Base-by-base conservation (phyloP, 73 alveolate species). In the Durusdinium trenchii region DNA sequence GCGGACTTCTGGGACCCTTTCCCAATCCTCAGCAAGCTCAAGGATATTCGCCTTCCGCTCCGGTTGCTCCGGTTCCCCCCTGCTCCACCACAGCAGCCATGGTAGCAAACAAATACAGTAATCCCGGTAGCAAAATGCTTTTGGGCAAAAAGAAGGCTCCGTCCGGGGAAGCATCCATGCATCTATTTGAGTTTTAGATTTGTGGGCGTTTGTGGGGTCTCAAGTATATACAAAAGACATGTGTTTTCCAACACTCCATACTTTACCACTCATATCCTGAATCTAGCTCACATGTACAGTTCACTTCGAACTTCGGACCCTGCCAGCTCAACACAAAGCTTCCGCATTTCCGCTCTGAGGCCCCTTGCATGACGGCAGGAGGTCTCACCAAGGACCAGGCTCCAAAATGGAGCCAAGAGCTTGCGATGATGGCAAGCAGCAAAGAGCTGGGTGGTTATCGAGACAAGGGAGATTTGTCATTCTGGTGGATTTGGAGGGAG, bases 351-450 rank as follows among this genome's bases (percentile, higher is more conserved):
- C 85, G 28, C 54, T 73, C 85, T 73, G 85, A 73, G 85, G 85
- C 35, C 85, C 85, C 85, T 73, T 48, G 52, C 85, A 73, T 73
- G n/a, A n/a, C n/a, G n/a, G n/a, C 54, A 12, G 52, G 85, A 1
- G 6, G 30, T 51, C 54, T 16, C 52, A 38, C 42, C 51, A 35
- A 12, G 54, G 28, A 7, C 54, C 38, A 38, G 85, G 85, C n/a
- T n/a, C 51, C 14, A 38, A 73, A 57, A 23, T 57, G 69, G 42
- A 73, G 42, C n/a, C 28, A 73, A 36, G 28, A 18, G 85, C 54
- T 48, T 51, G 46, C 42, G 54, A 16, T 73, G 85, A 12, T 23
- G 32, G 69, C 23, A 23, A 23, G 69, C 12, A 12, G 32, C 69
- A 57, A 57, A 57, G 69, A 57, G 12, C 23, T 23, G 12, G 23